Base-by-base conservation (phyloP, 352 stramenopile genomes). In the Phytophthora capsici region DNA sequence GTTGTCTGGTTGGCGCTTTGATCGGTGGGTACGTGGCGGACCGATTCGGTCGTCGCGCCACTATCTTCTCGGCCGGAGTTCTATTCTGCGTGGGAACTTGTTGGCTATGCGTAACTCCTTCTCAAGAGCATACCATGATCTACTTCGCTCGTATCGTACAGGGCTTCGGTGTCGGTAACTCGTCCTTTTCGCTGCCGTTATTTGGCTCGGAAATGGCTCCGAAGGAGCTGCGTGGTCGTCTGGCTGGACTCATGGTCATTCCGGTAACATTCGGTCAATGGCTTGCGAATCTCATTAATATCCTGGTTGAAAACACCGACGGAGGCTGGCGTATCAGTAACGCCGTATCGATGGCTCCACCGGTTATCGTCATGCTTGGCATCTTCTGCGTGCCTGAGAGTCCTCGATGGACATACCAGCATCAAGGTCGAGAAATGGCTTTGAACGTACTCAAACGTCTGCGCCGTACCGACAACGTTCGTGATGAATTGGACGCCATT, bases 191-290 rank as follows among this genome's bases (percentile, higher is more conserved):
- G 22, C 51, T 78, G 1, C 73, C 73, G 6, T 28, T 81, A 16
- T 81, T 81, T 34, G 73, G 73, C 14, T 72, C 73, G 6, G 73
- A 81, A 46, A 74, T 77, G 67, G 69, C 73, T 19, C 73, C 73
- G 5, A 81, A 81, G 43, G 73, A 78, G 36, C 63, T 80, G 10
- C 71, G 71, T 40, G 68, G 71, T 28, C 63, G 73, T 36, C 58
- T 80, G 12, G 57, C 71, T 0, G 68, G 71, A 0, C 46, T 77
- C 17, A 77, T 80, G 71, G 20, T 55, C 22, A 61, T 75, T 23
- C 58, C 69, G 1, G 49, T 72, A 17, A 72, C 66, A 5, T 77
- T 71, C 16, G 71, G 71, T 17, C 65, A 77, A 36, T 69, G 61
- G 47, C 51, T 80, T 12, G 59, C 71, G 9, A 76, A 76, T 52